Evolutionary conservation across 202 grass and related monocot species (phyloP), one percentile per base, ranked within the genome.

Genomic region (Hordeum pubiflorum): DNA sequence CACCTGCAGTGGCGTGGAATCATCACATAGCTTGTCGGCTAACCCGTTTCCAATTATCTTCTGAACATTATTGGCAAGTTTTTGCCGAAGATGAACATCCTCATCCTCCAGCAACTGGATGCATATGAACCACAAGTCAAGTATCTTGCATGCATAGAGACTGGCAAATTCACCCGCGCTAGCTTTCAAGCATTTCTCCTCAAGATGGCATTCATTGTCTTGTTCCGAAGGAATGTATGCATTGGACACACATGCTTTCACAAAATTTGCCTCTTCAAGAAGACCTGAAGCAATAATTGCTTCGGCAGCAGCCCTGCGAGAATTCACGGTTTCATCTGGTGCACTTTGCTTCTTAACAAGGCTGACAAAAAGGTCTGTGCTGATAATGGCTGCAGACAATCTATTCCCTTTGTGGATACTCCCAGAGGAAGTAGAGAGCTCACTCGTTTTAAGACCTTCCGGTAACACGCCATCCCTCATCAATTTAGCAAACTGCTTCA

Each of bases 71-170:
- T 91, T 93, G 11, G 92, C 86, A 84, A 91, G 95, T 21, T 78
- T 89, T 60, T 94, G 84, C 65, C 95, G 93, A 61, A 98, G 84
- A 82, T 74, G 85, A 3, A 29, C 81, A 81, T 98, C 95, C 84
- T 98, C 92, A 89, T 98, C 95, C 90, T 98, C 95, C 72, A 93
- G 87, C 75, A 98, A 63, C 63, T 91, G 92, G 82, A 98, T 88
- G 66, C 88, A 91, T 82, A 90, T 63, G 74, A 95, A 95, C 95
- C 95, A 95, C 14, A 98, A 64, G 85, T 98, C 88, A 71, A 95
- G 82, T 77, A 94, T 85, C 89, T 70, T 89, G 81, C 84, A 83
- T 85, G 83, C 58, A 85, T 94, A 91, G 57, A 94, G 27, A 72
- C 76, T 89, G 55, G 63, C 32, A 68, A 89, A 78, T 85, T 91